Evolutionary conservation across 345 rosid genomes (phyloP).

Genomic region (Acer yangbiense): DNA sequence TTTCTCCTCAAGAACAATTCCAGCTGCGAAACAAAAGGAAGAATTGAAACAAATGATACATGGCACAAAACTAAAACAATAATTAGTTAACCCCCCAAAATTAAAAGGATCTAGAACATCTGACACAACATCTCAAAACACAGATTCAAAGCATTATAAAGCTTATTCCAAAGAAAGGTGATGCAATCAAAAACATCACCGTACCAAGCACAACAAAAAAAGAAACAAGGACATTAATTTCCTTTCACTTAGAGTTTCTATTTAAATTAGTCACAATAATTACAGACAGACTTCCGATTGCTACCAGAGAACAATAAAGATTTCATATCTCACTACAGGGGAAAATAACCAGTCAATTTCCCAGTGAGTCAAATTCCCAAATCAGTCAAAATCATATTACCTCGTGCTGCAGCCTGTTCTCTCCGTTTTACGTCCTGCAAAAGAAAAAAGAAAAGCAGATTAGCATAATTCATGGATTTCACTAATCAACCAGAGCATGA

Average conservation of each 20-base stretch:
- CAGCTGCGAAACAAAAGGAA: constrained; percentile 50
- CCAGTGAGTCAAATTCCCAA: constrained; percentile 8
- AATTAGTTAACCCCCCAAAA: not conserved
- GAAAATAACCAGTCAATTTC: not conserved
- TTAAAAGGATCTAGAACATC: constrained; percentile 1
- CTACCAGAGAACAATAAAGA: not conserved
- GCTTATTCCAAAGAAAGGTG: constrained; percentile 1
- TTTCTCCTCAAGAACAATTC: constrained; percentile 72
- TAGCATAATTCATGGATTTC: constrained; percentile 3
- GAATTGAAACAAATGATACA: constrained; percentile 4
- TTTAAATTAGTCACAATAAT: not conserved
- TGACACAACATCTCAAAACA: not conserved
- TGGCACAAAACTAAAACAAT: constrained; percentile 4
- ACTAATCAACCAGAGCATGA: not conserved
- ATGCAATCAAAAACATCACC: not conserved
- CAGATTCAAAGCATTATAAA: not conserved
- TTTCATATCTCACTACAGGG: not conserved
- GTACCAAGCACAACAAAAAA: not conserved
- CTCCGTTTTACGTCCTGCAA: constrained; percentile 72
- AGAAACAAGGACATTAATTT: not conserved
- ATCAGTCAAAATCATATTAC: constrained; percentile 36
- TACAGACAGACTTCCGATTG: not conserved
- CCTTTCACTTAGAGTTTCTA: not conserved
- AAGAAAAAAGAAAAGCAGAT: constrained; percentile 20
- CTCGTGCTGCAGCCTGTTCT: constrained; percentile 98